A percentile compares a stretch with the other conserved stretches of the same genome.
Evolutionary conservation across 2,329 filamentous ascomycete genomes (phyloP).

Genomic region (Aspergillus aculeatus): DNA sequence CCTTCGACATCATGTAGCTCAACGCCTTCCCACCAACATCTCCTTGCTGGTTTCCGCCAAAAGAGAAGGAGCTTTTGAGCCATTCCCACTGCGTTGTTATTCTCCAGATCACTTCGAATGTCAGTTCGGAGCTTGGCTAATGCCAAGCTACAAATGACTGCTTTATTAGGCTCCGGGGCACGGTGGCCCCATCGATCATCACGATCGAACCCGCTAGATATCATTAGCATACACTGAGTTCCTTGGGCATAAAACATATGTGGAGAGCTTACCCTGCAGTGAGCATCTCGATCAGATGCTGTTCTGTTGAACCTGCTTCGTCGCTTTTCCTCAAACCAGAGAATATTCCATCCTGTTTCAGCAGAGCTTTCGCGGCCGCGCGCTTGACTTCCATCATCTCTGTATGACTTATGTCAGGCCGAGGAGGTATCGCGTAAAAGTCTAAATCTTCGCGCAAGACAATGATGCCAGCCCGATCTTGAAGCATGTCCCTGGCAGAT

Average conservation of each 20-base stretch:
- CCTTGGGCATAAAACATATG: not conserved
- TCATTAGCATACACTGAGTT: not conserved
- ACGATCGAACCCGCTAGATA: constrained; percentile 83
- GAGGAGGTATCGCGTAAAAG: constrained; percentile 93
- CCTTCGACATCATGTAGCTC: constrained; percentile 87
- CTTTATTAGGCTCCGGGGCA: constrained; percentile 96
- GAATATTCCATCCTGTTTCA: constrained; percentile 92
- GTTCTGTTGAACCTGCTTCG: constrained; percentile 92
- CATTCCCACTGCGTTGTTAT: constrained; percentile 84
- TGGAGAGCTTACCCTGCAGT: constrained; percentile 76
- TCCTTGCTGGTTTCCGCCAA: constrained; percentile 92
- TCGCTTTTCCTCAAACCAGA: constrained; percentile 93
- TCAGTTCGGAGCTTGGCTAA: constrained; percentile 90
- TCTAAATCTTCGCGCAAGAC: constrained; percentile 94
- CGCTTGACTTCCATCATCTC: constrained; percentile 98
- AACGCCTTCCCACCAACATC: constrained; percentile 99
- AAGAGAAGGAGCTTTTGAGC: constrained; percentile 96
- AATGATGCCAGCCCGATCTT: constrained; percentile 92
- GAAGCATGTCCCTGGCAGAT: constrained; percentile 71
- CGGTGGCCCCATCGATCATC: constrained; percentile 95
- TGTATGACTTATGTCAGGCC: constrained; percentile 74
- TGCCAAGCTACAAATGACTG: constrained; percentile 94
- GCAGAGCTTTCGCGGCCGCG: constrained; percentile 79
- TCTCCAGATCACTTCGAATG: constrained; percentile 73
- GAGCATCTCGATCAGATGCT: constrained; percentile 98